A percentile compares a stretch with the other conserved stretches of the same genome.
Evolutionary conservation across 2,329 filamentous ascomycete genomes (phyloP).

Genomic region (Basipetospora chlamydospora): DNA sequence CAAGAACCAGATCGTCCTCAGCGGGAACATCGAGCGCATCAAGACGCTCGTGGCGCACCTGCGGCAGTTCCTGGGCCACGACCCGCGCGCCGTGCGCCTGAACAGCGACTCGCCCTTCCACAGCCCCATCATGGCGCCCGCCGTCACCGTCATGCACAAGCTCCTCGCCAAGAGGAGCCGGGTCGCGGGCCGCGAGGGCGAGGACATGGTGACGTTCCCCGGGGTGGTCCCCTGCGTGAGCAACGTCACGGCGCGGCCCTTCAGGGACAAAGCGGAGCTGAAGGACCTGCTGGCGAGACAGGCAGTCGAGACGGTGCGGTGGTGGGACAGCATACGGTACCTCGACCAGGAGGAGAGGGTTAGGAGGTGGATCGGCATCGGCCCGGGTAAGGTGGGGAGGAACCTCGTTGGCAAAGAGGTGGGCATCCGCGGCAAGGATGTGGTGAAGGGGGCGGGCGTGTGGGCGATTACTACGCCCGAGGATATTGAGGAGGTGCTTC

Average conservation of each 20-base stretch:
- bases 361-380: constrained; percentile 77
- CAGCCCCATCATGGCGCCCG: constrained; percentile 80
- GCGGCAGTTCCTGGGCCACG: constrained; percentile 78
- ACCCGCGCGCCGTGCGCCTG: constrained; percentile 72
- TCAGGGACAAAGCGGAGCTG: constrained; percentile 56
- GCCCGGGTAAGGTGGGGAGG: constrained; percentile 82
- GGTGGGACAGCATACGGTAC: constrained; percentile 90
- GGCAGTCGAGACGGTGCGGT: constrained; percentile 81
- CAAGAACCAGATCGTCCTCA: constrained; percentile 91
- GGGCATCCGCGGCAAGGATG: constrained; percentile 64
- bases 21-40: constrained; percentile 73
- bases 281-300: constrained; percentile 67
- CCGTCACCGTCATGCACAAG: constrained; percentile 56
- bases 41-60: constrained; percentile 70
- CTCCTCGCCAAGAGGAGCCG: constrained; percentile 47
- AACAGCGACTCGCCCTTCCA: constrained; percentile 87
- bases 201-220: constrained; percentile 62
- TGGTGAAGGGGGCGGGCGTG: constrained; percentile 76
- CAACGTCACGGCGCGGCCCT: constrained; percentile 73
- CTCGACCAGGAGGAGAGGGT: constrained; percentile 73
- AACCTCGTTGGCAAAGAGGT: constrained; percentile 94
- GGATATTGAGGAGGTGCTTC: constrained; percentile 56
- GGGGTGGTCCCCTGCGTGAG: constrained; percentile 64
- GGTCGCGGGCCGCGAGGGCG: constrained; percentile 33
- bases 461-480: constrained; percentile 79